phyloP scores from a whole-genome alignment of 495 filamentous ascomycete species.

The Neurospora cerealis region DNA sequence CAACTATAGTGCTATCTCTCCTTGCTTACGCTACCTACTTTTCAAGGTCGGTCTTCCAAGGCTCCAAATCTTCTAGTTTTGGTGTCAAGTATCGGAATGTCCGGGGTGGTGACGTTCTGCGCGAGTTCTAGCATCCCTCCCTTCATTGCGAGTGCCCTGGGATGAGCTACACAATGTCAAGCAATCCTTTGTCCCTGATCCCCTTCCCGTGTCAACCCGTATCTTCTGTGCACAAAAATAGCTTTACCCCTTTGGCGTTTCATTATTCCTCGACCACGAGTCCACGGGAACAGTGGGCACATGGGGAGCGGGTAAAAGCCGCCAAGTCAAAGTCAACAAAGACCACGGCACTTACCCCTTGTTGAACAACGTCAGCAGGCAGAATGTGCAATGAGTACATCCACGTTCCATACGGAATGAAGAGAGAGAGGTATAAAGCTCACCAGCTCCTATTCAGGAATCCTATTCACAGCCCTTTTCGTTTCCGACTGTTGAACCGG shows the following conservation, averaged over 20 bases:
- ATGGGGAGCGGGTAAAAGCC: not conserved
- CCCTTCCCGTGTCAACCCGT: not conserved
- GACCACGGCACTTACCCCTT: not conserved
- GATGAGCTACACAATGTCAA: not conserved
- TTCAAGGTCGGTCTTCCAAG: too few species aligned
- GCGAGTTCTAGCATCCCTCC: too few species aligned
- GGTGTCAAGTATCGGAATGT: too few species aligned
- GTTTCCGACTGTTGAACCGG: not conserved
- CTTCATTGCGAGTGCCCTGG: too few species aligned
- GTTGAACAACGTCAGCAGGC: not conserved
- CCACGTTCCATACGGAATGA: too few species aligned
- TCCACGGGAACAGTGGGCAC: not conserved
- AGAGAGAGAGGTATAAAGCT: too few species aligned
- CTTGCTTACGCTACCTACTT: too few species aligned
- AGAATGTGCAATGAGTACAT: too few species aligned
- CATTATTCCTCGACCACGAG: not conserved
- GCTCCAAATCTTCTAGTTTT: too few species aligned
- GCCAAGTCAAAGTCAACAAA: not conserved
- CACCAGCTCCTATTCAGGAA: fast-evolving
- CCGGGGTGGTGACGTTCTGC: too few species aligned
- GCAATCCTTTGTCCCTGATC: not conserved
- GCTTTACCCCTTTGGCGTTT: not conserved
- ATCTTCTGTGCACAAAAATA: not conserved
- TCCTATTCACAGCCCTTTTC: not conserved
- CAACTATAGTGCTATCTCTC: too few species aligned